phyloP scores from a whole-genome alignment of 1,284 basidiomycete species.

The Cerrena zonata region DNA sequence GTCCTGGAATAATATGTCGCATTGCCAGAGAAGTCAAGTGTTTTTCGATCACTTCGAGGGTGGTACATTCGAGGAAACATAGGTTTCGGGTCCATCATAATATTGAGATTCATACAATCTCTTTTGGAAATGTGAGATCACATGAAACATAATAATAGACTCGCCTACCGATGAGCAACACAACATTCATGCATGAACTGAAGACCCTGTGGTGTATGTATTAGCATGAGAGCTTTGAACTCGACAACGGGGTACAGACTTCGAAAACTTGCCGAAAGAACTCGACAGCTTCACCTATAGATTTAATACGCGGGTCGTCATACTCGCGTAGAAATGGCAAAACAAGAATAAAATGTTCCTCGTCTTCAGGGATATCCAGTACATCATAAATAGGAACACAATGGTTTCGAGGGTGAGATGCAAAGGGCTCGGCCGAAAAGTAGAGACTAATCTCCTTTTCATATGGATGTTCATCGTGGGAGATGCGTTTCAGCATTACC shows the following conservation, averaged over 20 bases:
- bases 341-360: slow-evolving; percentile 16
- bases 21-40: slow-evolving; percentile 15
- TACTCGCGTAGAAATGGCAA: slow-evolving; percentile 21
- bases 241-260: slow-evolving; percentile 14
- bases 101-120: slow-evolving; percentile 34
- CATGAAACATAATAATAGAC: neutral
- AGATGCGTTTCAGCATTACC: slow-evolving; percentile 21
- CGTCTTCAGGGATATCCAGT: slow-evolving; percentile 14
- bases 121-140: slow-evolving; percentile 22
- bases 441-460: slow-evolving; percentile 14
- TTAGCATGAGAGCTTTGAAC: neutral
- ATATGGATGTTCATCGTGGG: slow-evolving; percentile 7
- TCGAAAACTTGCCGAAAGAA: slow-evolving; percentile 24
- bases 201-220: slow-evolving; percentile 9
- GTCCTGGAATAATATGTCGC: slow-evolving; percentile 28
- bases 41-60: slow-evolving; percentile 14
- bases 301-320: slow-evolving; percentile 17
- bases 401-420: slow-evolving; percentile 9
- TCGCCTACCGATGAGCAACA: slow-evolving; percentile 13
- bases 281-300: slow-evolving; percentile 23
- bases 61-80: slow-evolving; percentile 27
- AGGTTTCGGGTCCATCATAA: slow-evolving; percentile 33
- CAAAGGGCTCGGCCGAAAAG: slow-evolving; percentile 1
- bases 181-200: slow-evolving; percentile 16
- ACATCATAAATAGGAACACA: slow-evolving; percentile 23